Conservation (phyloP, 805 yeast species). For the Komagataella mondaviorum region DNA sequence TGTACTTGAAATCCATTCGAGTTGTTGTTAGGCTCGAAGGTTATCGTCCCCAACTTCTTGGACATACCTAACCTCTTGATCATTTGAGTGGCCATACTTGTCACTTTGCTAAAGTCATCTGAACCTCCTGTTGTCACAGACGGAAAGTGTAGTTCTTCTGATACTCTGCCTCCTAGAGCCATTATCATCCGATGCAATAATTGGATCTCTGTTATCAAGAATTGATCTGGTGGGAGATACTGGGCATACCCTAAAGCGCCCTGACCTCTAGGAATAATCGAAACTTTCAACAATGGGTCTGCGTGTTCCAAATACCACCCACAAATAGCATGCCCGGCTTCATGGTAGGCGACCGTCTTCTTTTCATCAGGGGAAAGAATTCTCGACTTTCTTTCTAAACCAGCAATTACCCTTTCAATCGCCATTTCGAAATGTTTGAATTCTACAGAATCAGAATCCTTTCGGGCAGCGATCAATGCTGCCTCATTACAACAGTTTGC, state of each 20-base stretch:
- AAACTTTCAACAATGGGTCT: conserved; percentile 85
- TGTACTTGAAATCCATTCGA: conserved; percentile 34
- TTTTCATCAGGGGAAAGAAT: conserved; percentile 72
- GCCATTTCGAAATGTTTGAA: conserved; percentile 79
- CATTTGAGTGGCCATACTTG: conserved; percentile 83
- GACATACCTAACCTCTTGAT: conserved; percentile 84
- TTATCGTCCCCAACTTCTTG: conserved; percentile 52
- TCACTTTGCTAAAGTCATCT: conserved; percentile 86
- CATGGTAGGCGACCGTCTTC: conserved; percentile 82
- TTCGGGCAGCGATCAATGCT: conserved; percentile 84
- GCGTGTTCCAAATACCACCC: conserved; percentile 88
- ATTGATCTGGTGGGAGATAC: conserved; percentile 82
- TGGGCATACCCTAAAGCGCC: conserved; percentile 97
- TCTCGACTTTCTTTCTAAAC: conserved; percentile 77
- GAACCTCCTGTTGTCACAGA: conserved; percentile 87
- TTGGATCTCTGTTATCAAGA: conserved; percentile 64
- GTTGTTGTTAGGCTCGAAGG: conserved; percentile 24
- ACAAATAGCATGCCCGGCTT: conserved; percentile 94
- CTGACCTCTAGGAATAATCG: conserved; percentile 88
- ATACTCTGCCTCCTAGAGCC: conserved; percentile 87
- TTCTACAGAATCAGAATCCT: conserved; percentile 45
- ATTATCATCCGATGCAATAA: conserved; percentile 79
- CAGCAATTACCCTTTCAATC: conserved; percentile 88
- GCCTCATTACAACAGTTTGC: conserved; percentile 94
- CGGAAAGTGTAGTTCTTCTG: conserved; percentile 79